Percentiles rank a stretch among this genome's conserved stretches.
These are phyloP conservation scores for Nicotiana attenuata DNA, from an alignment of 257 asterid genomes.

Conservation along the genomic window DNA sequence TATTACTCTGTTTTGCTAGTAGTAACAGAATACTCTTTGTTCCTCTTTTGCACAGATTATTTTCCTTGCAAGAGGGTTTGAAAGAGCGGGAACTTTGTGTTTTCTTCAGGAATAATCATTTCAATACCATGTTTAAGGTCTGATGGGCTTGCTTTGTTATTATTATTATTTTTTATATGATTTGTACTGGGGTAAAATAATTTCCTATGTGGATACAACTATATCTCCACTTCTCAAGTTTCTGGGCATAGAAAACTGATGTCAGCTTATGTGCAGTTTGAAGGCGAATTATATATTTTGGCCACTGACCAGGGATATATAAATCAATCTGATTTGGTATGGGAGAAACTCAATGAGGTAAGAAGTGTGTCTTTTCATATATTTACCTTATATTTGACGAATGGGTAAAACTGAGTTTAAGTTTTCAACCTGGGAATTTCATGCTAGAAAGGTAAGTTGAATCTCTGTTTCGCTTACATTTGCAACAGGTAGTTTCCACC, in stretches of 20 bases:
- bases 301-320: conserved; percentile 89
- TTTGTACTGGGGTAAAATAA: neutral
- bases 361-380: conserved; percentile 3
- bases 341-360: conserved; percentile 99
- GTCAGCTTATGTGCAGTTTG: conserved; percentile 59
- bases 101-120: conserved; percentile 95
- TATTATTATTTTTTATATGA: neutral
- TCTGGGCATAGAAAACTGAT: conserved; percentile 17
- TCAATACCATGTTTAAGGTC: conserved; percentile 98
- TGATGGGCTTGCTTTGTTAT: conserved; percentile 13
- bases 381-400: neutral
- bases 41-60: conserved; percentile 48
- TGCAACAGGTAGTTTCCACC: too few relatives aligned
- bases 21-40: conserved; percentile 7
- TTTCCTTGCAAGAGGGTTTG: conserved; percentile 79
- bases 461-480: too few relatives aligned
- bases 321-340: conserved; percentile 84
- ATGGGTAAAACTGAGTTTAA: neutral
- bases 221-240: conserved; percentile 15
- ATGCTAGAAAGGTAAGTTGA: too few relatives aligned
- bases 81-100: conserved; percentile 94
- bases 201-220: neutral
- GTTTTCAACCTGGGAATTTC: too few relatives aligned
- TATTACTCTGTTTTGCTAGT: conserved; percentile 13
- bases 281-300: conserved; percentile 82